These are phyloP conservation scores for Sanghuangporus sanghuang DNA, from an alignment of 1,284 basidiomycete genomes.

Conservation along the genomic window DNA sequence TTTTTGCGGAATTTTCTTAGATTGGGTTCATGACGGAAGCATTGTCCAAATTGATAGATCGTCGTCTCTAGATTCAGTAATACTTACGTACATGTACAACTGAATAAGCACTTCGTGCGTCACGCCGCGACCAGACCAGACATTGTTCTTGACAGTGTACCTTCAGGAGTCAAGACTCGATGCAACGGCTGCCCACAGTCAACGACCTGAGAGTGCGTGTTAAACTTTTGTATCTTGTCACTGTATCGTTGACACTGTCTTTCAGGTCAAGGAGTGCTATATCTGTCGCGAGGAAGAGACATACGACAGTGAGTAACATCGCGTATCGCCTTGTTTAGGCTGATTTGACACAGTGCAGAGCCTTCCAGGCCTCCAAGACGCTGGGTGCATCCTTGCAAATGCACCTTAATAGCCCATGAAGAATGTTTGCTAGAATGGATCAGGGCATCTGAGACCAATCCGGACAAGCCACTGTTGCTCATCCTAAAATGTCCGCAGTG, in stretches of 20 bases:
- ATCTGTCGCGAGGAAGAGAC: conserved; percentile 72
- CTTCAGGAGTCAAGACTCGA: background rate
- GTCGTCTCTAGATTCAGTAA: background rate
- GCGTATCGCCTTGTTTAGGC: background rate
- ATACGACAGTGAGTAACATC: conserved; percentile 40
- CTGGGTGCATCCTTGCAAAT: conserved; percentile 77
- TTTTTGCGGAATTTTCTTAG: background rate
- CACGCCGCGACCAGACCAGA: background rate
- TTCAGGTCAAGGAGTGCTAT: conserved; percentile 68
- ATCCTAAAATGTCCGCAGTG: conserved; percentile 79
- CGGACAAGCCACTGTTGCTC: conserved; percentile 42
- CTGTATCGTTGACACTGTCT: background rate
- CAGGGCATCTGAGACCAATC: conserved; percentile 52
- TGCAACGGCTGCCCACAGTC: conserved; percentile 11
- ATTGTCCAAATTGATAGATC: background rate
- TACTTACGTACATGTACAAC: background rate
- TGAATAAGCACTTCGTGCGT: background rate
- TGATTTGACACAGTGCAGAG: conserved; percentile 26
- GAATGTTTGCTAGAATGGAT: conserved; percentile 75
- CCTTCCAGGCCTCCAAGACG: conserved; percentile 40
- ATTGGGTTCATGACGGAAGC: background rate
- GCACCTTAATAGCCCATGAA: conserved; percentile 76
- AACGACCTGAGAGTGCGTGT: conserved; percentile 12
- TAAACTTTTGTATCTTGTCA: too few species aligned
- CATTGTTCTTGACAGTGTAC: too few species aligned